These are phyloP conservation scores for Orbilia quercus DNA, from an alignment of 2,329 filamentous ascomycete species.

Conservation along the genomic window DNA sequence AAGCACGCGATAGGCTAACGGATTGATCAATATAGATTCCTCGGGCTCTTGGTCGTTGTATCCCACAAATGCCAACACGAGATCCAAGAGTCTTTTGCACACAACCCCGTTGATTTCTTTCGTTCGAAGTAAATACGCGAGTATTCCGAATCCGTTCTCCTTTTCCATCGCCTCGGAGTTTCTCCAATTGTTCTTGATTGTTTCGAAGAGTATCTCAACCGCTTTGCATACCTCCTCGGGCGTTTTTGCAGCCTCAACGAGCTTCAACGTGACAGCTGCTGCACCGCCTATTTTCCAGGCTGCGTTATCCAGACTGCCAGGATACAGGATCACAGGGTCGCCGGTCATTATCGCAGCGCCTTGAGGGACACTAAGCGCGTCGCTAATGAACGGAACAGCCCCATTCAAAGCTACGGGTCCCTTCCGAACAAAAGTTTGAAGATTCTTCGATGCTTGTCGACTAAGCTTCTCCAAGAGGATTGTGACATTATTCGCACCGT, in stretches of 20 bases:
- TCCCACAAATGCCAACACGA: slow-evolving; percentile 86
- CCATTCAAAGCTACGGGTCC: slow-evolving; percentile 82
- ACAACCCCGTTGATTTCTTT: slow-evolving; percentile 66
- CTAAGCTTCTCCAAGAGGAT: slow-evolving; percentile 74
- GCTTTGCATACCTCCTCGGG: slow-evolving; percentile 78
- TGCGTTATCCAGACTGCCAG: slow-evolving; percentile 88
- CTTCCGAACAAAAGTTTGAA: slow-evolving; percentile 57
- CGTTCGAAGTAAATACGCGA: slow-evolving; percentile 83
- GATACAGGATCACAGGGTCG: slow-evolving; percentile 81
- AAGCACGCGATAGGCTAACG: slow-evolving; percentile 89
- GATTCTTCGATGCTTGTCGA: slow-evolving; percentile 63
- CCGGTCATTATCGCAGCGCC: slow-evolving; percentile 86
- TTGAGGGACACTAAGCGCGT: slow-evolving; percentile 82
- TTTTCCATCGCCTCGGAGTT: slow-evolving; percentile 99
- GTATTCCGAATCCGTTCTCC: slow-evolving; percentile 89
- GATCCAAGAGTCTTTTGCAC: slow-evolving; percentile 73
- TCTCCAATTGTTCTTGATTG: slow-evolving; percentile 90
- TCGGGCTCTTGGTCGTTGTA: slow-evolving; percentile 83
- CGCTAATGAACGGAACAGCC: slow-evolving; percentile 85
- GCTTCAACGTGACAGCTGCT: slow-evolving; percentile 82
- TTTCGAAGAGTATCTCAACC: slow-evolving; percentile 84
- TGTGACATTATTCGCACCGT: slow-evolving; percentile 66
- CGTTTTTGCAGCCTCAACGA: slow-evolving; percentile 80
- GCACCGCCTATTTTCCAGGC: slow-evolving; percentile 94
- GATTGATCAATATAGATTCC: slow-evolving; percentile 94